Base-by-base conservation (phyloP, 2,329 filamentous ascomycete species). In the Parafenestella ontariensis region DNA sequence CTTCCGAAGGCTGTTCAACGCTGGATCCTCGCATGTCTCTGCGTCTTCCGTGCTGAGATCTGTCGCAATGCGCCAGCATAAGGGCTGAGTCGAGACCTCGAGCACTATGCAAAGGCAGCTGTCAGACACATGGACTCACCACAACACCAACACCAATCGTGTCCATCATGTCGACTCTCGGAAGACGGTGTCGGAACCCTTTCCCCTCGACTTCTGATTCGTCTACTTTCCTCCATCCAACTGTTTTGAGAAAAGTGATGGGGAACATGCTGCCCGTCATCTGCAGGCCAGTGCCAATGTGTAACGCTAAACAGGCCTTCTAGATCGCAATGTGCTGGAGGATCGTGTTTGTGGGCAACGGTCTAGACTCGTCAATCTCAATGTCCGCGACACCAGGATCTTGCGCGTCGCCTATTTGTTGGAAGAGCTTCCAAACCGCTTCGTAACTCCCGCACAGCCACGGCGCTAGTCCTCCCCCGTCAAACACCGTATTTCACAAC, bases 41-140 rank as follows among this genome's bases (percentile, higher is more conserved):
- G 28, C 23, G 17, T 2, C 31, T 36, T 36, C 37, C 13, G 24
- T 29, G n/a, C 20, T 9, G 23, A 15, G 15, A 24, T 18, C 13
- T 3, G 41, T 24, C 23, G 6, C 28, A 26, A 23, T 21, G 24
- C 18, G 8, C 44, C 15, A 31, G 17, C 8, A 18, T 24, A 31
- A 48, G 48, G 43, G n/a, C 53, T 26, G 49, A 56, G 53, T 52
- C 48, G n/a, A 18, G 28, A 24, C 18, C 28, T 18, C 31, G 51
- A 46, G 26, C 52, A 55, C 34, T 24, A 47, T 33, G 42, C 45
- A 43, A 10, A 43, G 28, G 41, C 39, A 43, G 28, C 42, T 49
- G 47, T 46, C 52, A 49, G 36, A 41, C 31, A 29, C 48, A 29
- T n/a, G 41, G 26, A 18, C 18, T 23, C 31, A 40, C 9, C 33